A percentile compares a stretch with the other conserved stretches of the same genome.
These are phyloP conservation scores for Blastobotrys robertii DNA, from an alignment of 805 yeast genomes.

Conservation along the genomic window DNA sequence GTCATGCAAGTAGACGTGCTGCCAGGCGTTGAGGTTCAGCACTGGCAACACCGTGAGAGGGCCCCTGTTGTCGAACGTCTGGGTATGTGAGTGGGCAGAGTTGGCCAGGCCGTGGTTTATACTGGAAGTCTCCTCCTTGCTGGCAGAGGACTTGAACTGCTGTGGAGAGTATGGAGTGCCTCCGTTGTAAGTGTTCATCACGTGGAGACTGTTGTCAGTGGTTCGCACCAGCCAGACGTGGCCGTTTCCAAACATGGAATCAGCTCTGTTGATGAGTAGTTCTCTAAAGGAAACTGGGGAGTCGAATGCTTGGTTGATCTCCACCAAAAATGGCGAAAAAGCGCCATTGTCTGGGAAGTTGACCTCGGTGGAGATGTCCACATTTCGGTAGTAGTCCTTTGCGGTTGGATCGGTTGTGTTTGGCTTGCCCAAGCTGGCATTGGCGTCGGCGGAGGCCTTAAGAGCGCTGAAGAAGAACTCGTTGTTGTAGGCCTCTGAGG, in stretches of 20 bases:
- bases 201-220: conserved; percentile 42
- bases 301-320: conserved; percentile 47
- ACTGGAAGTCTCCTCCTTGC: neutral
- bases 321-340: conserved; percentile 6
- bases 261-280: conserved; percentile 60
- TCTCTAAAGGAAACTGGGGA: conserved; percentile 70
- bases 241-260: conserved; percentile 82
- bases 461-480: conserved; percentile 56
- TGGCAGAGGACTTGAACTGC: conserved; percentile 4
- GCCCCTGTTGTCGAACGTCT: too few species aligned
- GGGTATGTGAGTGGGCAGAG: too few species aligned
- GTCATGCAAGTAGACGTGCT: conserved; percentile 70
- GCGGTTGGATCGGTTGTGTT: conserved; percentile 11
- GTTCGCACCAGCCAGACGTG: conserved; percentile 69
- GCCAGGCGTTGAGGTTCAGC: conserved; percentile 76
- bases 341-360: conserved; percentile 15
- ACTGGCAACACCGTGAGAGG: conserved; percentile 37
- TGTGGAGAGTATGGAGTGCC: conserved; percentile 61
- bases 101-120: neutral
- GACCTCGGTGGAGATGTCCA: conserved; percentile 15
- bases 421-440: conserved; percentile 17
- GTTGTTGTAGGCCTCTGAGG: conserved; percentile 86
- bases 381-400: conserved; percentile 5
- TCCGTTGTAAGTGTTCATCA: conserved; percentile 82
- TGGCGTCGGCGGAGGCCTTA: conserved; percentile 18